A percentile compares a stretch with the other conserved stretches of the same genome.
These are phyloP conservation scores for Rhodofomes roseus DNA, from an alignment of 1,284 basidiomycete genomes.

Conservation along the genomic window DNA sequence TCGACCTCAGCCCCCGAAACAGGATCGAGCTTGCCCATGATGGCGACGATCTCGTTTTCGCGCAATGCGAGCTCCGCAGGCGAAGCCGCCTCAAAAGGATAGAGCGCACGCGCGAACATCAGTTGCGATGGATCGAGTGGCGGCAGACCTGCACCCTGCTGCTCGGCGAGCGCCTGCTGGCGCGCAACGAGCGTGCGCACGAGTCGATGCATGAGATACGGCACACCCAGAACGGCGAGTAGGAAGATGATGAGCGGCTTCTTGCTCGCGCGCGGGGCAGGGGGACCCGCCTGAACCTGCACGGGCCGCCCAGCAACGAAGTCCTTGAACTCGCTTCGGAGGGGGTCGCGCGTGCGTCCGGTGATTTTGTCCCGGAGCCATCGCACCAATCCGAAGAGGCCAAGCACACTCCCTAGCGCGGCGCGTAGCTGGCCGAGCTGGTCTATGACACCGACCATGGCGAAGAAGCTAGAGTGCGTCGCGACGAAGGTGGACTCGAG, in stretches of 20 bases:
- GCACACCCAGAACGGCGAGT: constrained; percentile 91
- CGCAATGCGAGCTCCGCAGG: constrained; percentile 80
- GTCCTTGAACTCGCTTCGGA: constrained; percentile 63
- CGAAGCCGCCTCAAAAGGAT: constrained; percentile 74
- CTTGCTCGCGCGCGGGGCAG: constrained; percentile 64
- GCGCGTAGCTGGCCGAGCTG: constrained; percentile 91
- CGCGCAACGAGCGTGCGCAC: constrained; percentile 77
- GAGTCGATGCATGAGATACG: constrained; percentile 91
- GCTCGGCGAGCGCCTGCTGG: constrained; percentile 37
- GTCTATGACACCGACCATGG: constrained; percentile 97
- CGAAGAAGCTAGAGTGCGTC: constrained; percentile 97
- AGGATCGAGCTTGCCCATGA: constrained; percentile 81
- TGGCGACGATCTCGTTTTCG: constrained; percentile 93
- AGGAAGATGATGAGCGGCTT: constrained; percentile 96
- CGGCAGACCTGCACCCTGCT: constrained; percentile 42
- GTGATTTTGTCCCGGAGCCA: constrained; percentile 74
- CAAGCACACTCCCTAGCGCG: constrained; percentile 91
- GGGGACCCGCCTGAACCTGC: constrained; percentile 32
- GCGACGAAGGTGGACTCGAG: constrained; percentile 99
- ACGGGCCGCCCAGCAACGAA: constrained; percentile 66
- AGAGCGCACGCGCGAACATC: constrained; percentile 86
- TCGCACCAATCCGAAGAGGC: constrained; percentile 84
- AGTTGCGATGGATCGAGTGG: constrained; percentile 72
- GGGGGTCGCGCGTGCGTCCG: constrained; percentile 35
- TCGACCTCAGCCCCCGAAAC: constrained; percentile 66